These are phyloP conservation scores for Camellia granthamiana DNA, from an alignment of 148 eudicot species.

Conservation along the genomic window DNA sequence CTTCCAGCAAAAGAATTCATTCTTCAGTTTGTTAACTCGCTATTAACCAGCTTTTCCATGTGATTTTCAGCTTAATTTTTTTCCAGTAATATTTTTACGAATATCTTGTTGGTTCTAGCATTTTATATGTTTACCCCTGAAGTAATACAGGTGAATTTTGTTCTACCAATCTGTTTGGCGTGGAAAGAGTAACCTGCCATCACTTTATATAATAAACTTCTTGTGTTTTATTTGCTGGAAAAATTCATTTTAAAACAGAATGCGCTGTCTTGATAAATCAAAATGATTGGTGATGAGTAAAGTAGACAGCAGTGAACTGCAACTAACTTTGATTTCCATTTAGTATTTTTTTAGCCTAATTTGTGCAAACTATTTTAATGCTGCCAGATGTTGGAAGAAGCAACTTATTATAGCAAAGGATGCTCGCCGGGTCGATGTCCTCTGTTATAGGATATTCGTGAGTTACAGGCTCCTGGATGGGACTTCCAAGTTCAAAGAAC, in stretches of 20 bases:
- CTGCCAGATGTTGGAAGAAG: slow-evolving; percentile 84
- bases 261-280: background rate
- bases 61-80: background rate
- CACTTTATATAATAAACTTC: background rate
- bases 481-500: slow-evolving; percentile 69
- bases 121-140: background rate
- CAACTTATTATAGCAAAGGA: slow-evolving; percentile 77
- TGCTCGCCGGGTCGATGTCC: slow-evolving; percentile 80
- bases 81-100: background rate
- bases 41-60: background rate
- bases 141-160: background rate
- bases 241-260: background rate
- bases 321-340: slow-evolving; percentile 9
- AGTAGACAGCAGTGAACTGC: background rate
- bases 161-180: background rate
- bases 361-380: slow-evolving; percentile 1
- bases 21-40: background rate
- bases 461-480: slow-evolving; percentile 76
- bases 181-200: background rate
- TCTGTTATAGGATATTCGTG: slow-evolving; percentile 73
- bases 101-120: background rate
- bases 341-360: slow-evolving; percentile 9
- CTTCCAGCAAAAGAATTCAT: background rate
- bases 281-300: background rate
- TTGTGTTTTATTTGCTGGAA: background rate